These are phyloP conservation scores for Periglandula ipomoeae DNA, from an alignment of 2,329 filamentous ascomycete species.

Conservation along the genomic window DNA sequence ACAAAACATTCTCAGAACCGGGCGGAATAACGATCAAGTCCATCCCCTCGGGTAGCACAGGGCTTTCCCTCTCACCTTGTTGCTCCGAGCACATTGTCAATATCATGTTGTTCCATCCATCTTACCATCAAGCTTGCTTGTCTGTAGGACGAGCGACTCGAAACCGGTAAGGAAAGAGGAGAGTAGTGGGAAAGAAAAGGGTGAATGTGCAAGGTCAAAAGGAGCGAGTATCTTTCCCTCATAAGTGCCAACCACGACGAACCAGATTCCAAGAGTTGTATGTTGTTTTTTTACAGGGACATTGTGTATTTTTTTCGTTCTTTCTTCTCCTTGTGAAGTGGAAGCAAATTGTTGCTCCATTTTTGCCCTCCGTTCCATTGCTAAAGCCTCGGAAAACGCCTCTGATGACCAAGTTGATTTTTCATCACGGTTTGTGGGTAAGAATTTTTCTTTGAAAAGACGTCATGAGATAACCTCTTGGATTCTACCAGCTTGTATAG, in stretches of 20 bases:
- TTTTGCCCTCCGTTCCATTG: background rate
- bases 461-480: constrained; percentile 2
- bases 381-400: constrained; percentile 4
- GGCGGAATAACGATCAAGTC: constrained; percentile 82
- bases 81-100: background rate
- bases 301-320: constrained; percentile 9
- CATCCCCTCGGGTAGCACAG: constrained; percentile 76
- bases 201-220: constrained; percentile 15
- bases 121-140: too few species aligned
- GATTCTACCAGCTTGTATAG: constrained; percentile 9
- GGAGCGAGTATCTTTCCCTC: constrained; percentile 96
- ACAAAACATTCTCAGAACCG: constrained; percentile 8
- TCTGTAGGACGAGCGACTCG: too few species aligned
- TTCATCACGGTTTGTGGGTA: too few species aligned
- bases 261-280: constrained; percentile 19
- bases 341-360: too few species aligned
- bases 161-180: constrained; percentile 12
- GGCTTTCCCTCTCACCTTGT: constrained; percentile 75
- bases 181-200: constrained; percentile 7
- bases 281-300: background rate
- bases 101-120: background rate
- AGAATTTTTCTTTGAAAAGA: background rate
- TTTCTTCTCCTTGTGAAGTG: background rate
- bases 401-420: constrained; percentile 3
- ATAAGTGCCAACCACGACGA: constrained; percentile 69